A percentile compares a stretch with the other conserved stretches of the same genome.
Conservation (phyloP, 2,329 filamentous ascomycete species). For the Botrytis aclada region DNA sequence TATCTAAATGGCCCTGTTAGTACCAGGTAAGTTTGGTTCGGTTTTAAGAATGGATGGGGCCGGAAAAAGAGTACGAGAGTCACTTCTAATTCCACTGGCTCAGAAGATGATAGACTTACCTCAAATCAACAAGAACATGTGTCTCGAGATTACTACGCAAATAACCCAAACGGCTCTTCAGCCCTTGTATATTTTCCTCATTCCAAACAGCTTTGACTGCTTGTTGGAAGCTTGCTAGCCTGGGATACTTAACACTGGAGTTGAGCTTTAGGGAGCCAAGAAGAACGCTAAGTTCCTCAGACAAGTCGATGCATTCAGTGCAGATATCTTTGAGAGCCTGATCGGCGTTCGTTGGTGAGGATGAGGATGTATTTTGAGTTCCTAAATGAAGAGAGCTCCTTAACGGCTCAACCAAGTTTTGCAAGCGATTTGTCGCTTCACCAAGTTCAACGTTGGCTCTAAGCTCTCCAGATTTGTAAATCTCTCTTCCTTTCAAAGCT, state of each 20-base stretch:
- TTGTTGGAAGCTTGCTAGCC: background rate
- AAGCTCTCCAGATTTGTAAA: background rate
- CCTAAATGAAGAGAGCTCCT: background rate
- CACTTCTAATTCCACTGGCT: background rate
- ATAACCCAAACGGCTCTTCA: background rate
- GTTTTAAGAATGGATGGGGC: background rate
- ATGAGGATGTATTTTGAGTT: background rate
- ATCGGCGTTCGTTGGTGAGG: background rate
- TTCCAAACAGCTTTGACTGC: background rate
- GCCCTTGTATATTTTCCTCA: background rate
- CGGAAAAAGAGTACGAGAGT: background rate
- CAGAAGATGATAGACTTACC: background rate
- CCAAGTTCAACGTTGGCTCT: background rate
- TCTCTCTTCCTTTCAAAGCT: background rate
- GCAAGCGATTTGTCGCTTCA: background rate
- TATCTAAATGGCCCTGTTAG: background rate
- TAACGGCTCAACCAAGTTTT: background rate
- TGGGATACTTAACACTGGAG: background rate
- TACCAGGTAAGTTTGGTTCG: background rate
- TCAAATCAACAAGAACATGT: conserved; percentile 1
- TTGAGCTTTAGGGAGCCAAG: background rate
- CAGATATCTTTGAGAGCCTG: background rate
- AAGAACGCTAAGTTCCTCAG: background rate
- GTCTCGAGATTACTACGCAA: background rate
- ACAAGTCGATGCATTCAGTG: background rate